These are phyloP conservation scores for Dendrocalamus sinicus DNA, from an alignment of 176 grass and related monocot species.

Conservation along the genomic window DNA sequence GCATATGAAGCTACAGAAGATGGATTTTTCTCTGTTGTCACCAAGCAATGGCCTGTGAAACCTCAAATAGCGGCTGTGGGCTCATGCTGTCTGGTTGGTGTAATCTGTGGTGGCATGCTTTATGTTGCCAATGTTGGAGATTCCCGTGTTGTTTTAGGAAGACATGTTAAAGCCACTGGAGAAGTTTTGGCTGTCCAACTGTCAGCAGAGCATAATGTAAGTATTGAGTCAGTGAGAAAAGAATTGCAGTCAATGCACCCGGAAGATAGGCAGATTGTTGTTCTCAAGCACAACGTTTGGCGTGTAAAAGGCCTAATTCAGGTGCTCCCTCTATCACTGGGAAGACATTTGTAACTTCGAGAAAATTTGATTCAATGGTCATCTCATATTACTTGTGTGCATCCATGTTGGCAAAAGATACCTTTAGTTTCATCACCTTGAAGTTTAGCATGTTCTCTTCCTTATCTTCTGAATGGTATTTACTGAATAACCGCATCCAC, in stretches of 20 bases:
- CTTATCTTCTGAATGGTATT: conserved; percentile 15
- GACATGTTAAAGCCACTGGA: conserved; percentile 81
- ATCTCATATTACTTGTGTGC: background rate
- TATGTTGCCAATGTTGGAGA: conserved; percentile 89
- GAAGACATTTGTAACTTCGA: conserved; percentile 6
- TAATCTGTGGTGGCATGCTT: conserved; percentile 72
- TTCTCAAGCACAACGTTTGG: conserved; percentile 98
- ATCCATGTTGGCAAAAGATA: background rate
- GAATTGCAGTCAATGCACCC: conserved; percentile 87
- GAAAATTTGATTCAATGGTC: background rate
- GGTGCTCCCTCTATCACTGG: conserved; percentile 43
- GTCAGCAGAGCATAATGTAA: conserved; percentile 91
- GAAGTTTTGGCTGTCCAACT: conserved; percentile 88
- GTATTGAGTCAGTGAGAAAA: conserved; percentile 77
- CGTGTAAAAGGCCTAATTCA: conserved; percentile 96
- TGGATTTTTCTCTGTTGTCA: conserved; percentile 85
- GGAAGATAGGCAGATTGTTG: conserved; percentile 77
- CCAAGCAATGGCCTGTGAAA: conserved; percentile 79
- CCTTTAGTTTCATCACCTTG: background rate
- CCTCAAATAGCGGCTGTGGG: conserved; percentile 95
- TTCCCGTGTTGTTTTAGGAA: conserved; percentile 80
- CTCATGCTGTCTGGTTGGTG: conserved; percentile 88
- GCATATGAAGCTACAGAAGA: conserved; percentile 97
- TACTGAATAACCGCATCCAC: background rate
- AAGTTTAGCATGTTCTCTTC: background rate